phyloP scores from a whole-genome alignment of 2,329 filamentous ascomycete genomes.

The Curvularia sp. region DNA sequence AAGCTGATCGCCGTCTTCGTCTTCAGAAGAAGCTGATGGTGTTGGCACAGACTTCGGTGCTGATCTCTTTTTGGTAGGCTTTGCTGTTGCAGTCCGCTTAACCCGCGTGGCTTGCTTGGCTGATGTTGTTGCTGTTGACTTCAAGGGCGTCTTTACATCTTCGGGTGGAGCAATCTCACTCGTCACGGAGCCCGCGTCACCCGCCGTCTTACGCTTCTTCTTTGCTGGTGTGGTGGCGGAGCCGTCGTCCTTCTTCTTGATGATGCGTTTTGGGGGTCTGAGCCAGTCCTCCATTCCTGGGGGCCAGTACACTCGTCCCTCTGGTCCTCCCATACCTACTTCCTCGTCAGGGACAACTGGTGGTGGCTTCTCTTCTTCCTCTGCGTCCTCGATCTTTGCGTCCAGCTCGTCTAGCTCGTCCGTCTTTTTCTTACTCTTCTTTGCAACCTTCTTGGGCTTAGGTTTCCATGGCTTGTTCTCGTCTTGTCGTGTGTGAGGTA shows the following conservation, averaged over 20 bases:
- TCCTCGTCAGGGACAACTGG: conserved; percentile 68
- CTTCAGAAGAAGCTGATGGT: conserved; percentile 51
- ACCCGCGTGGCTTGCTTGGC: conserved; percentile 46
- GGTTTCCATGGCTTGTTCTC: conserved; percentile 65
- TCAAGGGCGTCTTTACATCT: conserved; percentile 44
- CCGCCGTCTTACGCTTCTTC: conserved; percentile 42
- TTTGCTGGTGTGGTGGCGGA: conserved; percentile 31
- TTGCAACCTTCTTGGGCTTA: conserved; percentile 51
- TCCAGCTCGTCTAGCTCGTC: conserved; percentile 50
- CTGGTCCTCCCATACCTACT: conserved; percentile 83
- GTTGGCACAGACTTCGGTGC: conserved; percentile 51
- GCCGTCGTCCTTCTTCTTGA: conserved; percentile 61
- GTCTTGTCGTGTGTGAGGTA: conserved; percentile 78
- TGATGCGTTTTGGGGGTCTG: conserved; percentile 75
- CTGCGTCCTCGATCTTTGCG: conserved; percentile 52
- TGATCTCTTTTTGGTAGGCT: conserved; percentile 48
- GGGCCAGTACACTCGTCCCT: conserved; percentile 88
- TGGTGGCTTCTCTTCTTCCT: conserved; percentile 41
- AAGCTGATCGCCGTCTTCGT: conserved; percentile 44
- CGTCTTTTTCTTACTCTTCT: conserved; percentile 56
- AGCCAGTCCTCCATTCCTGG: conserved; percentile 90
- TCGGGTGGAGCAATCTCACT: conserved; percentile 41
- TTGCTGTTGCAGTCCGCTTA: conserved; percentile 28
- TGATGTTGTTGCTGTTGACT: conserved; percentile 29
- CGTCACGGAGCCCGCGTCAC: conserved; percentile 34